Conservation (phyloP, 1,284 basidiomycete genomes). For the Amylostereum areolatum region DNA sequence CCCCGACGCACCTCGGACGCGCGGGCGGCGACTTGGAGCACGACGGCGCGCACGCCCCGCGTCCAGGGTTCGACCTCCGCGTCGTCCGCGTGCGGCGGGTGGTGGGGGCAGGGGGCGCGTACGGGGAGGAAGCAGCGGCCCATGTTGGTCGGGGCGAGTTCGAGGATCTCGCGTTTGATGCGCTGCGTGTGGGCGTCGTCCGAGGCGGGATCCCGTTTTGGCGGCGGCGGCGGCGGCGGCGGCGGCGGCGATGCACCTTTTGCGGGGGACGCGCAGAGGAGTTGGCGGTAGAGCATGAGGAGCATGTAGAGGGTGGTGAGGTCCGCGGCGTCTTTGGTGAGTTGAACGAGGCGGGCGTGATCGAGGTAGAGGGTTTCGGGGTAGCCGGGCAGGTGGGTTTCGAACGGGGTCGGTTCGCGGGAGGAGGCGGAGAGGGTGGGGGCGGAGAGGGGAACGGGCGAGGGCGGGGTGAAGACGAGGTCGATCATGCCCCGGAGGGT, state of each 20-base stretch:
- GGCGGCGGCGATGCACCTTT: no score
- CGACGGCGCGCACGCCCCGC: constrained; percentile 29
- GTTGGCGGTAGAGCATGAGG: constrained; percentile 74
- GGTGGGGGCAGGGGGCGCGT: no score
- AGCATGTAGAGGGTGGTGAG: constrained; percentile 76
- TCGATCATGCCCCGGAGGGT: constrained; percentile 65
- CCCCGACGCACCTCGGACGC: constrained; percentile 20
- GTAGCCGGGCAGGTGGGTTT: no score
- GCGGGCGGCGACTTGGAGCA: constrained; percentile 28
- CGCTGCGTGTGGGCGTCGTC: constrained; percentile 43
- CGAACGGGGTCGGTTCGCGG: no score
- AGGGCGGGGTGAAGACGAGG: constrained; percentile 60
- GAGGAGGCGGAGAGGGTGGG: no score
- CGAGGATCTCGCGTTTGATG: constrained; percentile 73
- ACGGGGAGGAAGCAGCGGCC: constrained; percentile 44
- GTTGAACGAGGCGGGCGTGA: constrained; percentile 61
- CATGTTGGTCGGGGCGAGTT: constrained; percentile 59
- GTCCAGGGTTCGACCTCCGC: constrained; percentile 31
- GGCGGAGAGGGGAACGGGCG: no score
- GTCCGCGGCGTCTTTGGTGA: constrained; percentile 73
- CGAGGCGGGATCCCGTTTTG: constrained; percentile 9
- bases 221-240: no score
- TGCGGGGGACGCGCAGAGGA: constrained; percentile 42
- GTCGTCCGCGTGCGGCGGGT: no score
- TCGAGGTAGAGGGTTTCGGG: constrained; percentile 88